A percentile compares a stretch with the other conserved stretches of the same genome.
These are phyloP conservation scores for Chlorophyllum brunneum DNA, from an alignment of 768 basidiomycete genomes.

Conservation along the genomic window DNA sequence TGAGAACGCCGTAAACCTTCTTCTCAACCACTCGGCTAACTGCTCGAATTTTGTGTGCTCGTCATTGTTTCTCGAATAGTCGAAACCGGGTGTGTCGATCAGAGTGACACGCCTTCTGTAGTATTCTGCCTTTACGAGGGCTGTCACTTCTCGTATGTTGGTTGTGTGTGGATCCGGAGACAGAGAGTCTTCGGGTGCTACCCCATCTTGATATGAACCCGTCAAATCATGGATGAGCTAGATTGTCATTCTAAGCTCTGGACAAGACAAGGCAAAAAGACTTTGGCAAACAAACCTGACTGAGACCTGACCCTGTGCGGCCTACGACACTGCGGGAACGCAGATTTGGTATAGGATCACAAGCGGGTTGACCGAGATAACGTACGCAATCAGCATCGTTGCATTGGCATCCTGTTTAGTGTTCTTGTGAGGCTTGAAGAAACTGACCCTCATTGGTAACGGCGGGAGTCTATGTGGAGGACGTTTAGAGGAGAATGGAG, in stretches of 20 bases:
- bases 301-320: not conserved
- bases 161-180: not conserved
- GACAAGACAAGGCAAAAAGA: not conserved
- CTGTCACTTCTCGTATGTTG: not conserved
- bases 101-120: not conserved
- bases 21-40: not conserved
- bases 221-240: slow-evolving; percentile 1
- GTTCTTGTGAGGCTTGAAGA: too few species aligned
- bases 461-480: too few species aligned
- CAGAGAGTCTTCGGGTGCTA: not conserved
- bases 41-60: not conserved
- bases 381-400: not conserved
- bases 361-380: not conserved
- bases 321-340: not conserved
- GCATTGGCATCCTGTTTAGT: too few species aligned
- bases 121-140: too few species aligned
- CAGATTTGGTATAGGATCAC: not conserved
- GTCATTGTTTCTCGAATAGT: not conserved
- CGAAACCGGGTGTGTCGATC: slow-evolving; percentile 6
- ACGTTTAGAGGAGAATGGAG: too few species aligned
- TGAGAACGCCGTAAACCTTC: not conserved
- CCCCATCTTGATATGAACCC: not conserved
- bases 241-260: not conserved
- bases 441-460: too few species aligned
- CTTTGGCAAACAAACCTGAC: not conserved